Percentiles rank a stretch among this genome's conserved stretches.
phyloP scores from a whole-genome alignment of 148 eudicot species.

The Fagopyrum esculentum region DNA sequence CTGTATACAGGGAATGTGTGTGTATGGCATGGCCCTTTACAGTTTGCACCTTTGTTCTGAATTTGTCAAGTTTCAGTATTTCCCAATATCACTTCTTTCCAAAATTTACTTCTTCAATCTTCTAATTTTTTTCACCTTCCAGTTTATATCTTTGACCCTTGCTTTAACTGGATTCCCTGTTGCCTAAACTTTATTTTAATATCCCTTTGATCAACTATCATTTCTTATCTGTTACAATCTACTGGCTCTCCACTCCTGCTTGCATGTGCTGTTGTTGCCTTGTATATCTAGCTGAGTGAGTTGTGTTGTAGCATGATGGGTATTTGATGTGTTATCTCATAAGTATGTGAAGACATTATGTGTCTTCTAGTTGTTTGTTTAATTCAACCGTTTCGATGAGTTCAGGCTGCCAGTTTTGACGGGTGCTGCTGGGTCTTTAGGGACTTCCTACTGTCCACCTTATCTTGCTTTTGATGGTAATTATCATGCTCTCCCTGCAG shows the following conservation, averaged over 20 bases:
- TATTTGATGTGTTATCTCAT: not conserved
- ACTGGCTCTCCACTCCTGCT: not conserved
- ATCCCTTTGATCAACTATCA: no score
- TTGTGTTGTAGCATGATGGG: not conserved
- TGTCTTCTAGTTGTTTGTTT: not conserved
- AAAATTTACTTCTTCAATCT: no score
- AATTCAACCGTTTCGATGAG: not conserved
- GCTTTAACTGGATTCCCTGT: no score
- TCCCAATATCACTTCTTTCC: no score
- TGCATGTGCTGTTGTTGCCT: not conserved
- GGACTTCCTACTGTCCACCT: slow-evolving; percentile 68
- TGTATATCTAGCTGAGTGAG: not conserved
- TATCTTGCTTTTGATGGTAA: slow-evolving; percentile 70
- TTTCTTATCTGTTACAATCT: no score
- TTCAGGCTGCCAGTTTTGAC: slow-evolving; percentile 84
- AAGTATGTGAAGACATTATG: not conserved
- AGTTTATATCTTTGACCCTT: no score
- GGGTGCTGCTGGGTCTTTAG: slow-evolving; percentile 83
- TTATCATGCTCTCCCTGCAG: slow-evolving; percentile 55
- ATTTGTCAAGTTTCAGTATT: no score
- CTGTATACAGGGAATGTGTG: no score
- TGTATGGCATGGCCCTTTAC: no score
- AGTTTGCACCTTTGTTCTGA: no score
- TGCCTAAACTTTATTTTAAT: no score
- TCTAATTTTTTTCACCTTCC: no score